Base-by-base conservation (phyloP, 2,329 filamentous ascomycete genomes). In the Ophiostoma novo-ulmi region DNA sequence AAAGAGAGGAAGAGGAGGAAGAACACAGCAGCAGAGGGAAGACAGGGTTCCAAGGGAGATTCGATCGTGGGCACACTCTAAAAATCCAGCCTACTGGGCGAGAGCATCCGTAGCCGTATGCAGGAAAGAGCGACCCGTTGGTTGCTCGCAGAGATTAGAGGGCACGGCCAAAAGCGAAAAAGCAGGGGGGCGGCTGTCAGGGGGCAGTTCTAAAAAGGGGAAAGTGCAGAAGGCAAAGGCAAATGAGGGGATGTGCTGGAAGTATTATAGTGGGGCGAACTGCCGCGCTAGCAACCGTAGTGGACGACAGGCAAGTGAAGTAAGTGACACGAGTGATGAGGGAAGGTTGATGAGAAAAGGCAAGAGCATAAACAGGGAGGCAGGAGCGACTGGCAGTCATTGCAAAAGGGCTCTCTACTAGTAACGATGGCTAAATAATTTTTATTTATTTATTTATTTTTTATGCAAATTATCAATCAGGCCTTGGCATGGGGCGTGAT, bases 141-240 rank as follows among this genome's bases (percentile, higher is more conserved):
- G 31, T 64, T 10, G 61, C 20, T n/a, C 31, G 1, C 17, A 64
- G 35, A 36, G 41, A 38, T 38, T 38, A 65, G 35, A 65, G 52
- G 52, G 52, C 52, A 66, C 26, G 65, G 65, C 36, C n/a, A 26
- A 39, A 66, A 41, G 36, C 64, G 38, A 39, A 26, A 39, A 44
- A 41, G 36, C 64, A 66, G 38, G 65, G 65, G 61, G 64, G 64
- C 31, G 64, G 64, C 63, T 38, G 64, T 26, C 64, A 67, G 38
- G 65, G 65, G 65, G 65, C 1, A 41, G 65, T 31, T 48, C 65
- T 11, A 6, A 48, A 17, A 67, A 22, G 5, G 35, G 63, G 11
- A 65, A 65, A 39, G 36, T 65, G 35, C 20, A 65, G 17, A 1
- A 20, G 26, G 36, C 17, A 11, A 64, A 17, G 22, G 13, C 63